phyloP scores from a whole-genome alignment of 2,329 filamentous ascomycete genomes.

The Venturia pyrina region DNA sequence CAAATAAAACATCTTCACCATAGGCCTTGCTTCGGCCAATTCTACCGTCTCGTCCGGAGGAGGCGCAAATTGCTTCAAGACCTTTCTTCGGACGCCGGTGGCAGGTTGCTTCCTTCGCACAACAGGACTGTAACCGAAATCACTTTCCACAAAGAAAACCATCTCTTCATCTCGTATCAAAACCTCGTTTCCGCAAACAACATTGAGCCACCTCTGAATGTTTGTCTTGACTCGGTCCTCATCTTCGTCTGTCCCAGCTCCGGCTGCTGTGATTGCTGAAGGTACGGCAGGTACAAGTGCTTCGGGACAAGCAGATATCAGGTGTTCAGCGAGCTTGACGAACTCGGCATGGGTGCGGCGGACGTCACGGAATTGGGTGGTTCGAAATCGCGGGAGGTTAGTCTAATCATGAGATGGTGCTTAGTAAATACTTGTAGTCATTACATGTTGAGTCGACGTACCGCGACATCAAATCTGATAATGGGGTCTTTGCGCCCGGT shows the following conservation, averaged over 20 bases:
- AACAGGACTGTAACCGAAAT: slow-evolving; percentile 95
- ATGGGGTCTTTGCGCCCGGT: slow-evolving; percentile 94
- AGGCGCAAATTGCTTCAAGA: slow-evolving; percentile 96
- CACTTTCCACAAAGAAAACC: slow-evolving; percentile 96
- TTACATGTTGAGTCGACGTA: slow-evolving; percentile 39
- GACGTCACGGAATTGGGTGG: slow-evolving; percentile 96
- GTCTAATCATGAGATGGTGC: slow-evolving; percentile 49
- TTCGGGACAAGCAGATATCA: slow-evolving; percentile 96
- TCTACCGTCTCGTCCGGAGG: slow-evolving; percentile 96
- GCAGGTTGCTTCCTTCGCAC: slow-evolving; percentile 94
- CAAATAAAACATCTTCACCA: slow-evolving; percentile 92
- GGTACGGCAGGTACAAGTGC: slow-evolving; percentile 89
- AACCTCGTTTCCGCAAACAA: slow-evolving; percentile 82
- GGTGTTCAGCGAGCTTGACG: slow-evolving; percentile 86
- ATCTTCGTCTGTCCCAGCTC: slow-evolving; percentile 92
- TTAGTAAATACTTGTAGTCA: background rate
- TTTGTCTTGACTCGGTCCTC: slow-evolving; percentile 79
- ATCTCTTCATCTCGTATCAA: slow-evolving; percentile 95
- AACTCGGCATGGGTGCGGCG: slow-evolving; percentile 94
- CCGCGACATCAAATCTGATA: slow-evolving; percentile 90
- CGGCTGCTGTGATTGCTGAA: slow-evolving; percentile 86
- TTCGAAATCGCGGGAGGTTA: slow-evolving; percentile 95
- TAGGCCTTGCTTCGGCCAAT: slow-evolving; percentile 75
- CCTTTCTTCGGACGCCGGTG: slow-evolving; percentile 86
- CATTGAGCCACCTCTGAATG: slow-evolving; percentile 91